Evolutionary conservation across 1,139 yeast genomes (phyloP), one percentile per base, ranked within the genome.

Genomic region (Geotrichum bryndzae): DNA sequence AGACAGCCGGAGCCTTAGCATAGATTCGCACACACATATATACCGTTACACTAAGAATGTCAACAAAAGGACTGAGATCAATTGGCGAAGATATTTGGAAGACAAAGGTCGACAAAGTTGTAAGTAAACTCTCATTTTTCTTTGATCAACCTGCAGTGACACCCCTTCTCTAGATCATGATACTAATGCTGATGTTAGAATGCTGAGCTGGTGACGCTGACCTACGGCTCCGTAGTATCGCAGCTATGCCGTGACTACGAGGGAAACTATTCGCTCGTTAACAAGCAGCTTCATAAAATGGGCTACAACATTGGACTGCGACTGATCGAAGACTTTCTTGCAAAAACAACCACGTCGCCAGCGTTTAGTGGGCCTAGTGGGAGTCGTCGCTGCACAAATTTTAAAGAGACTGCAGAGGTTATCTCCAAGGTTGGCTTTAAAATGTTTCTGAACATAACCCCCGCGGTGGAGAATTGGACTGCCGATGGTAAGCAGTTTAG

Each of bases 221-320:
- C 97, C 0, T 94, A 94, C 71, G 99, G 99, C 13, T 87, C 97
- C 1, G 83, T 95, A 54, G 99, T 94, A 58, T 84, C 96, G n/a
- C 98, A 94, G 72, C 78, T 94, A 60, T 91, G 97, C 72, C 84
- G 86, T 64, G 99, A 94, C 71, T 86, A 83, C 73, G 82, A 85
- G 63, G 82, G 85, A 67, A 89, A 92, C 73, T 92, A 90, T 73
- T 74, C 73, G 13, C 86, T 85, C 69, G 97, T 95, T 60, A 94
- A 95, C 73, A 80, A 80, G 61, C 96, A 92, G 72, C 79, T 95
- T 58, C 96, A 87, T 69, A 83, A 84, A 66, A 94, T 95, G 98
- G 99, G 99, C 0, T 90, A 90, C 73, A 91, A 90, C 73, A 95
- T 95, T 58, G 99, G 99, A 0, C 78, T 90, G 59, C 78, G 99